phyloP scores from a whole-genome alignment of 495 filamentous ascomycete species.

The Aspergillus nanangensis region DNA sequence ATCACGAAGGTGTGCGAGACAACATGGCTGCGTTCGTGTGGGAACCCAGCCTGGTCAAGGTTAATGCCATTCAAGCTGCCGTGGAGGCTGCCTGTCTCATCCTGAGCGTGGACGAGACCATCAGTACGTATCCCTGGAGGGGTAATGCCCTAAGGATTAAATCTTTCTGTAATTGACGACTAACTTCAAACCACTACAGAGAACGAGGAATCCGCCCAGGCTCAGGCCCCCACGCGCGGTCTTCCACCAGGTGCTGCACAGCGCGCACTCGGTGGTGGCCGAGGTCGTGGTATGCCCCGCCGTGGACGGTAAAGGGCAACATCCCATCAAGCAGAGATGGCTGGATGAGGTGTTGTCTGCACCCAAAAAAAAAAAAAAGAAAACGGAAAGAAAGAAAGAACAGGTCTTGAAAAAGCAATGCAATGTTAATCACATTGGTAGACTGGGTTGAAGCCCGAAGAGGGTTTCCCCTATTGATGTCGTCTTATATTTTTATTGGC shows the following conservation, averaged over 20 bases:
- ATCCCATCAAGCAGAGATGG: too few species aligned
- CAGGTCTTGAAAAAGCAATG: too few species aligned
- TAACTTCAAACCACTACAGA: too few species aligned
- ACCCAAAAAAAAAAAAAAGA: not conserved
- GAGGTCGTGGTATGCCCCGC: conserved; percentile 85
- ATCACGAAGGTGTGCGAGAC: conserved; percentile 83
- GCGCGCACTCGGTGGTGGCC: conserved; percentile 73
- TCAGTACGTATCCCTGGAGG: conserved; percentile 59
- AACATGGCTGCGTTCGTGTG: conserved; percentile 94
- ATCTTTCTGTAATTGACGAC: too few species aligned
- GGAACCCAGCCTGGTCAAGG: conserved; percentile 94
- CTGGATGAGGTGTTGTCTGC: not conserved
- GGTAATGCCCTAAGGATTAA: too few species aligned
- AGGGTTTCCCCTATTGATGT: too few species aligned
- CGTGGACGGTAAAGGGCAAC: conserved; percentile 26
- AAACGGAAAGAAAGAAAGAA: not conserved
- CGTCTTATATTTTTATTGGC: too few species aligned
- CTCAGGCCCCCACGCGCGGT: conserved; percentile 71
- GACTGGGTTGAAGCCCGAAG: not conserved
- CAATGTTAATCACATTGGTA: not conserved
- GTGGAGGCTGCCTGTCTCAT: conserved; percentile 95
- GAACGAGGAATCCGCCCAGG: conserved; percentile 84
- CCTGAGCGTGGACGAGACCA: conserved; percentile 94
- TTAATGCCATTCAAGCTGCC: conserved; percentile 94
- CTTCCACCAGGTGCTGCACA: conserved; percentile 92